Base-by-base conservation (phyloP, 805 yeast genomes). In the Wickerhamiella occidentalis region DNA sequence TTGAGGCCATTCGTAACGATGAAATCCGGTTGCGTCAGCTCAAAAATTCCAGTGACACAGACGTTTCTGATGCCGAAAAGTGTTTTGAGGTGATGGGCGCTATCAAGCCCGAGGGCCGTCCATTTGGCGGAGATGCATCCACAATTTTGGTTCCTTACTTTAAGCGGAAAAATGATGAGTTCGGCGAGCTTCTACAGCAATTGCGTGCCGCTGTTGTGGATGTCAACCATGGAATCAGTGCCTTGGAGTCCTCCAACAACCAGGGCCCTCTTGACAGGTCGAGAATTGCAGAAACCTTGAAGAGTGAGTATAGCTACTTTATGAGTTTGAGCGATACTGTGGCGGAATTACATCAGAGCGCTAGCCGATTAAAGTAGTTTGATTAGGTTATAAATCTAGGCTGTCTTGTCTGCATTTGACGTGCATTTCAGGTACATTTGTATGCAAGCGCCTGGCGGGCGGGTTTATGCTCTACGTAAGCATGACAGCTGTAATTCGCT, bases 291-390 rank as follows among this genome's bases (percentile, higher is more conserved):
- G 47, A 44, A 29, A 55, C 67, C 7, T 51, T 68, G 47, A 76
- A 74, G 55, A 78, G 75, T 54, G 87, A 82, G 64, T 79, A 80
- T 60, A 67, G 68, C 45, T 70, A 82, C 51, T 82, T 81, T 61
- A 79, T 82, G 77, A 83, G 81, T 59, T 68, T 82, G 47, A 80
- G 85, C 49, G 83, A 80, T 58, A 71, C 75, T 18, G 77, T 82
- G 59, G 87, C 88, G 3, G 85, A 79, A 58, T 66, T 80, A 33
- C 88, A 82, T 61, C 78, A 74, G 48, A 66, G 68, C 13, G 73
- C 41, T 6, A 44, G 48, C 45, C 25, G 51, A 6, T 18, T 49
- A 13, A 49, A 49, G 28, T 40, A 37, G 17, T 29, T 25, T 25
- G 9, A 25, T 6, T 25, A 25, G 28, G n/a, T n/a, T n/a, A n/a